phyloP scores from a whole-genome alignment of 192 early-diverging fungal genomes.

The Powellomyces hirtus region DNA sequence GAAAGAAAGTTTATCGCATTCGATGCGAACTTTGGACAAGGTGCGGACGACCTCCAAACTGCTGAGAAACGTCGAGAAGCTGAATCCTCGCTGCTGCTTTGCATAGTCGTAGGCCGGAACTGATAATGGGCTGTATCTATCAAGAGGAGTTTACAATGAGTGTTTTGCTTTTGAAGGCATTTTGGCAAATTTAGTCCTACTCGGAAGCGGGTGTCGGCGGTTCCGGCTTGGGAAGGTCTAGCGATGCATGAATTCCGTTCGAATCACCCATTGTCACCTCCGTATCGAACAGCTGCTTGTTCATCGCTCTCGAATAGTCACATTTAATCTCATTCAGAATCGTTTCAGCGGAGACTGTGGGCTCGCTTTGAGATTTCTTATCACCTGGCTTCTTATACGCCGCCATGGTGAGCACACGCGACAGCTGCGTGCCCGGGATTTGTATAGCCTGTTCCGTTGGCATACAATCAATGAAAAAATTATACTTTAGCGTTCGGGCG shows the following conservation, averaged over 20 bases:
- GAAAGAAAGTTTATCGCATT: constrained; percentile 49
- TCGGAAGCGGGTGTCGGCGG: not conserved
- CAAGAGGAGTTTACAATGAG: too few relatives aligned
- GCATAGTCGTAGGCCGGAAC: constrained; percentile 46
- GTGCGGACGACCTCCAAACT: constrained; percentile 55
- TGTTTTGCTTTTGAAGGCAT: too few relatives aligned
- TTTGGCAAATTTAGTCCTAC: not conserved
- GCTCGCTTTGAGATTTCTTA: constrained; percentile 10
- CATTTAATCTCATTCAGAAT: constrained; percentile 42
- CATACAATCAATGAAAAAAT: constrained; percentile 56
- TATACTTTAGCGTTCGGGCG: constrained; percentile 34
- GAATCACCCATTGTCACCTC: constrained; percentile 24
- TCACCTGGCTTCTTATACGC: constrained; percentile 11
- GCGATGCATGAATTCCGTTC: not conserved
- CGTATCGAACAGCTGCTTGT: constrained; percentile 48
- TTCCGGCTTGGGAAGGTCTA: not conserved
- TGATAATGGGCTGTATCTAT: not conserved
- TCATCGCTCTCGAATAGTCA: constrained; percentile 51
- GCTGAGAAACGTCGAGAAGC: constrained; percentile 54
- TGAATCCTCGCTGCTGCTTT: constrained; percentile 38
- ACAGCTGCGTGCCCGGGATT: constrained; percentile 24
- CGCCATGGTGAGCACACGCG: constrained; percentile 27
- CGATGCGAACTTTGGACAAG: constrained; percentile 48
- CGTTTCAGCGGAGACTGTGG: not conserved
- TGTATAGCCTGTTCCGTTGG: constrained; percentile 38